These are phyloP conservation scores for Cyberlindnera subsufficiens DNA, from an alignment of 805 yeast species.

Conservation along the genomic window DNA sequence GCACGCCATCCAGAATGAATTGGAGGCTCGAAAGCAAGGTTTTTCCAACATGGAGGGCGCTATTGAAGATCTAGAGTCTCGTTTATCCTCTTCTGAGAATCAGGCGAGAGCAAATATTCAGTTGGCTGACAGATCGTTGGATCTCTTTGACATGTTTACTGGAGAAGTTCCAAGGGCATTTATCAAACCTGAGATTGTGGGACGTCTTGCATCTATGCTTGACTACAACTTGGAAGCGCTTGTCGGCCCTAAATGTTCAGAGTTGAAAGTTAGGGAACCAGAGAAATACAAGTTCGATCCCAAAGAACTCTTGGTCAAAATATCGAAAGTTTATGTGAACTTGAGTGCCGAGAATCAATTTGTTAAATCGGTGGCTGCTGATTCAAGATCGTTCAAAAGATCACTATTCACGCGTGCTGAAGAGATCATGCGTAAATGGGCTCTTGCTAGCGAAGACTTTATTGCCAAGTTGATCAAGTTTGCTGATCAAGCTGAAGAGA, in stretches of 20 bases:
- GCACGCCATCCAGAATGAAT: slow-evolving; percentile 66
- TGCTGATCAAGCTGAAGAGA: slow-evolving; percentile 57
- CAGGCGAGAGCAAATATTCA: slow-evolving; percentile 80
- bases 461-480: slow-evolving; percentile 42
- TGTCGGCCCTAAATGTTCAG: slow-evolving; percentile 93
- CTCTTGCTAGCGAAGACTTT: slow-evolving; percentile 47
- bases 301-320: slow-evolving; percentile 55
- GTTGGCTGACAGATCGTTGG: slow-evolving; percentile 76
- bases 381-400: slow-evolving; percentile 80
- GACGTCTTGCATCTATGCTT: slow-evolving; percentile 91
- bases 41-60: slow-evolving; percentile 38
- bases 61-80: slow-evolving; percentile 53
- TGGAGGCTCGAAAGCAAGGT: slow-evolving; percentile 38
- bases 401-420: slow-evolving; percentile 66
- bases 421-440: slow-evolving; percentile 50
- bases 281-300: slow-evolving; percentile 83
- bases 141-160: slow-evolving; percentile 74
- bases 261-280: slow-evolving; percentile 79
- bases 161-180: slow-evolving; percentile 83
- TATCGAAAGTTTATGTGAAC: slow-evolving; percentile 73
- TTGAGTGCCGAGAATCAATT: slow-evolving; percentile 61
- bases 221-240: slow-evolving; percentile 87
- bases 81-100: slow-evolving; percentile 58
- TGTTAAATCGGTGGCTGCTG: slow-evolving; percentile 77
- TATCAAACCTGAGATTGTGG: slow-evolving; percentile 83